Base-by-base conservation (phyloP, 768 basidiomycete species). In the Hypholoma fasciculare region DNA sequence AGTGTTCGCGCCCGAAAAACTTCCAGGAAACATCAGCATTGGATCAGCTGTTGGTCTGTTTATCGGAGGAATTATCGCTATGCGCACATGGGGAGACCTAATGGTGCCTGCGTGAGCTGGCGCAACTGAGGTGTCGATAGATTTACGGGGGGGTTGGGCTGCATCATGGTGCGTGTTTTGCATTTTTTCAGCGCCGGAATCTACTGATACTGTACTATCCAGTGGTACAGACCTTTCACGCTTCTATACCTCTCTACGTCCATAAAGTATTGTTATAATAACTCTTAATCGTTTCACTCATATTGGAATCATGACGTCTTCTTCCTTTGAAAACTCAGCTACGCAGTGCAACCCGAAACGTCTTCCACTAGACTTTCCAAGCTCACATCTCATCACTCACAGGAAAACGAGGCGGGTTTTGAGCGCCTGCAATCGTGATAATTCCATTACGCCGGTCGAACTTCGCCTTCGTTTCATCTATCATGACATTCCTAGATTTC, bases 41-140 rank as follows among this genome's bases (percentile, higher is more conserved):
- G 64, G 86, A 46, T 83, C 86, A 7, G 87, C 87, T 17, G 73
- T 87, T 7, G 76, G 79, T 6, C 72, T 92, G 59, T 94, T 93
- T 64, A 72, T 84, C 23, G 88, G 83, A 27, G 89, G 90, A 3
- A 85, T 94, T 56, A 71, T 86, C 44, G 84, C 77, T 13, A 84
- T 87, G 14, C 85, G 90, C 70, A 83, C 83, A 42, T 96, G 89
- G 82, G 92, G 92, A 11, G 89, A 88, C 42, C 69, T 89, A 43
- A 82, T 93, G 76, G 81, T 93, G 7, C 89, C 89, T 44, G 84
- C 63, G 46, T 65, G 54, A 57, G 56, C 49, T 43, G 56, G 56
- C 48, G 40, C 30, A 6, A 9, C 2, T 40, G 17, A 17, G 57
- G 20, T 52, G 60, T 26, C 4, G 47, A 36, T n/a, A 36, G 49